A percentile compares a stretch with the other conserved stretches of the same genome.
phyloP scores from a whole-genome alignment of 1,284 basidiomycete species.

The Mycosarcoma mackinlayi region DNA sequence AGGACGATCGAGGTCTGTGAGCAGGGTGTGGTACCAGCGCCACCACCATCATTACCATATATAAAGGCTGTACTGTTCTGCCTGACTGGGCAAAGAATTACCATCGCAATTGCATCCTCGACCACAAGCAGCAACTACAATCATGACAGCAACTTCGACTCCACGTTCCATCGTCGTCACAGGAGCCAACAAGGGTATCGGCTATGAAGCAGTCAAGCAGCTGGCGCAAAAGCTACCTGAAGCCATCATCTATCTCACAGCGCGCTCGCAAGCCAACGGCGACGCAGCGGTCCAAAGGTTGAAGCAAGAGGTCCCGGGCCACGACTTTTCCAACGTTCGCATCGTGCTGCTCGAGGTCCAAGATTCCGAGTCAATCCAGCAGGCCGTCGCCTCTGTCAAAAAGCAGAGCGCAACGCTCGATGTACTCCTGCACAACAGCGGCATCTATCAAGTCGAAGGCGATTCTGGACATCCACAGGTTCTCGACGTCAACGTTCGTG shows the following conservation, averaged over 20 bases:
- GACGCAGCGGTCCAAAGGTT: constrained; percentile 21
- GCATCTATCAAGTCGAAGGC: constrained; percentile 3
- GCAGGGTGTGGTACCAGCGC: too few relatives aligned
- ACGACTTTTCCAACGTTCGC: constrained; percentile 10
- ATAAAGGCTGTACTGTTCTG: too few relatives aligned
- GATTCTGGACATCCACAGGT: background rate
- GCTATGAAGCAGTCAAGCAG: constrained; percentile 18
- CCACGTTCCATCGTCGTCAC: constrained; percentile 19
- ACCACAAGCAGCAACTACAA: too few relatives aligned
- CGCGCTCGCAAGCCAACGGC: constrained; percentile 20
- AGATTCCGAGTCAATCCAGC: constrained; percentile 8
- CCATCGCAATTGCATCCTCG: too few relatives aligned
- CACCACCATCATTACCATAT: too few relatives aligned
- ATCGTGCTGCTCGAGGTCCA: constrained; percentile 9
- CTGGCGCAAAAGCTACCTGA: constrained; percentile 13
- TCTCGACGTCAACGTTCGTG: constrained; percentile 12
- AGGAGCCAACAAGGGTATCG: constrained; percentile 24
- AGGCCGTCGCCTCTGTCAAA: constrained; percentile 10
- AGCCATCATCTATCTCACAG: constrained; percentile 9
- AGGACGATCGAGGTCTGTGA: too few relatives aligned
- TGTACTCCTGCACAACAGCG: constrained; percentile 19
- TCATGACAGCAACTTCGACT: background rate
- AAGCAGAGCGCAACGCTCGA: constrained; percentile 12
- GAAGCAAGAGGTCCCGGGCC: background rate
- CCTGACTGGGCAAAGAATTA: too few relatives aligned